Base-by-base conservation (phyloP, 768 basidiomycete species). In the Tephrocybe sp. region DNA sequence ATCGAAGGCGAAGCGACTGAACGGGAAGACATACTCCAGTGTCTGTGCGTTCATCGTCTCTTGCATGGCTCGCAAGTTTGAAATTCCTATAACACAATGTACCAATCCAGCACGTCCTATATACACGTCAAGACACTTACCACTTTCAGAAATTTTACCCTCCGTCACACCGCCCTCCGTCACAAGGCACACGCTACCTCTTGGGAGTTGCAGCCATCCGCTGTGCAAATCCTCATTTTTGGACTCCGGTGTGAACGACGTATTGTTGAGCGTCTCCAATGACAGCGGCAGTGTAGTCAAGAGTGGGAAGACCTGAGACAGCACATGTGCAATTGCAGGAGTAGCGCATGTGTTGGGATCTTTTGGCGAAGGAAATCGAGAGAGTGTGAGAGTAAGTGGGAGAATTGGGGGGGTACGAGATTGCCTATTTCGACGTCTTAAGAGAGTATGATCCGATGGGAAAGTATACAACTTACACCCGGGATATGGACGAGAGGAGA, bases 11-110 rank as follows among this genome's bases (percentile, higher is more conserved):
- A 86, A 91, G 49, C 62, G 73, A 61, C 82, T 86, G 64, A 80
- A 92, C 1, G 90, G 91, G 60, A 91, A 93, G 27, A 75, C 63
- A 60, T 92, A 93, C 19, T 82, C 76, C 23, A 91, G 66, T 0
- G 78, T 83, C 57, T 93, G 90, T 6, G 69, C 64, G 38, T 69
- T 70, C 61, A 91, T 82, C 50, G 77, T 73, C 42, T 83, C 76
- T 58, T 90, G 88, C 15, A 83, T 63, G 1, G 82, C 75, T 31
- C 69, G 75, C 27, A 92, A 67, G 55, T 88, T 91, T 51, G 64
- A 63, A 16, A 90, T 57, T 4, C 88, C 89, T 51, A 29, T 30
- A 12, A 12, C 15, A 4, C 16, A 85, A 23, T 16, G 31, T 47
- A 19, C 21, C 21, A 16, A 38, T 6, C 18, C 4, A 38, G 4